phyloP scores from a whole-genome alignment of 192 early-diverging fungal genomes.

The Geosiphon pyriformis region DNA sequence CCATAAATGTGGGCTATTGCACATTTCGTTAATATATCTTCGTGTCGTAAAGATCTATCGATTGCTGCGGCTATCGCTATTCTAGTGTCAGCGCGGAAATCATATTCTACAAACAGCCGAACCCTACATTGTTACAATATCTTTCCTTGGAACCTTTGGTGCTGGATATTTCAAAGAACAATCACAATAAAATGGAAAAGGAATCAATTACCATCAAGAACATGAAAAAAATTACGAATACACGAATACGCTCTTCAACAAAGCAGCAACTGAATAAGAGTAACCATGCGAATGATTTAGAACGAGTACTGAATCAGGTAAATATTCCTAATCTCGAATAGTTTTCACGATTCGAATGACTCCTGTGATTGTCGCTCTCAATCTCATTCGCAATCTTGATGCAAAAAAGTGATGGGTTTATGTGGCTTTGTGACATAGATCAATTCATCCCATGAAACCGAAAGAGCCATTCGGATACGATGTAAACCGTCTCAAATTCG shows the following conservation, averaged over 20 bases:
- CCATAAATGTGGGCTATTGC: not conserved
- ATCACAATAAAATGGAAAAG: conserved; percentile 27
- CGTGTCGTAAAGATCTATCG: conserved; percentile 19
- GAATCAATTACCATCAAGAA: conserved; percentile 34
- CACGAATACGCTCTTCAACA: conserved; percentile 25
- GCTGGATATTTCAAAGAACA: conserved; percentile 55
- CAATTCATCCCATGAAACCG: conserved; percentile 55
- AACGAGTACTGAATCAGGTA: conserved; percentile 53
- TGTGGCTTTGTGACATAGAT: conserved; percentile 39
- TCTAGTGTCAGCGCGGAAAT: conserved; percentile 41
- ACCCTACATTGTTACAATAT: conserved; percentile 57
- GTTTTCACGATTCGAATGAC: not conserved
- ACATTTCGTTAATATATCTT: not conserved
- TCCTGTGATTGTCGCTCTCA: not conserved
- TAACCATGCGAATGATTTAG: conserved; percentile 37
- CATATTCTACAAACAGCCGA: conserved; percentile 54
- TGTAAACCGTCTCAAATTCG: conserved; percentile 28
- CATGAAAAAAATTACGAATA: conserved; percentile 35
- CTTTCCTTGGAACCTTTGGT: conserved; percentile 60
- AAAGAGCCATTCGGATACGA: conserved; percentile 40
- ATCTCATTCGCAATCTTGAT: not conserved
- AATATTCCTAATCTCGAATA: not conserved
- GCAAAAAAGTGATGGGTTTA: conserved; percentile 5
- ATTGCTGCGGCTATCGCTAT: conserved; percentile 39
- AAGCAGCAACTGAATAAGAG: conserved; percentile 18